Base-by-base conservation (phyloP, 2,329 filamentous ascomycete genomes). In the Botryosphaeria dothidea region DNA sequence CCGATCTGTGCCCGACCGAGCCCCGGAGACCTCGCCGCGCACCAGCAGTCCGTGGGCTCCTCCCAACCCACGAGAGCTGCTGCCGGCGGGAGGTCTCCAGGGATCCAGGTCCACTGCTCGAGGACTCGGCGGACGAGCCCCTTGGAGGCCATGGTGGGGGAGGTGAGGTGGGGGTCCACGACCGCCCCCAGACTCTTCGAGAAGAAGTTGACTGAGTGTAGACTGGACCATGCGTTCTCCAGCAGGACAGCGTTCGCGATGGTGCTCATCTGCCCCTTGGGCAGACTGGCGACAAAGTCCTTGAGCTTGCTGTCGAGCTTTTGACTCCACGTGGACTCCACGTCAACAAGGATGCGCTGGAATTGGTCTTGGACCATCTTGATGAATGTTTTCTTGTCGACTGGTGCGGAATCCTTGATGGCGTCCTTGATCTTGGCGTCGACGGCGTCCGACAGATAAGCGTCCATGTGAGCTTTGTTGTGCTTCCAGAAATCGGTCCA, bases 41-140 rank as follows among this genome's bases (percentile, higher is more conserved):
- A 98, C 91, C 92, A 98, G 77, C 92, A 96, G 67, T 98, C 91
- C 21, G 91, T 92, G 36, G 90, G 85, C 56, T 96, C 91, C 9
- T 88, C 81, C 92, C 93, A 97, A 3, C 82, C 78, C 1, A 78
- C 74, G 2, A 97, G 82, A 0, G 90, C 92, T 0, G 82, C 76
- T n/a, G 79, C 71, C 0, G 84, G 82, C 1, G 82, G 78, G 21
- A 61, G 25, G 17, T 52, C 43, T 19, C 46, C 56, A 9, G 63
- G 63, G 7, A 61, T 41, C 62, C 54, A 61, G 36, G 54, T 45
- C 38, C 38, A 21, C 54, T 45, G 29, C 25, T 58, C 6, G 54
- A 58, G 54, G 25, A 21, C 36, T 29, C 36, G 43, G 36, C 36
- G 23, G 54, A 21, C 17, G 21, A 58, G 23, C 15, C 41, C 61